These are phyloP conservation scores for Xerophyta viscosa DNA, from an alignment of 106 monocot species.

Conservation along the genomic window DNA sequence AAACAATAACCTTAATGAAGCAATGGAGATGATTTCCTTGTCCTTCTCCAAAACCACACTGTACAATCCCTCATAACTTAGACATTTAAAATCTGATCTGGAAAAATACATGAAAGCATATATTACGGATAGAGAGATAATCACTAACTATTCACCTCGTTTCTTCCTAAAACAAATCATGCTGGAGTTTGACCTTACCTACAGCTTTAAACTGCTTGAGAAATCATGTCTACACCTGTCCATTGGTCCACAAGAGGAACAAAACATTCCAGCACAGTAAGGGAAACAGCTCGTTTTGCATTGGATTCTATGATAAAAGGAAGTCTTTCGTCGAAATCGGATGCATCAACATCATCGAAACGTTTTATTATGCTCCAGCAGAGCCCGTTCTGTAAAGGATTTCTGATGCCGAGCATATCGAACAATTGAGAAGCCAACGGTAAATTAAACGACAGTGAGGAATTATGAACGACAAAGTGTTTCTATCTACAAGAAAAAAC, in stretches of 20 bases:
- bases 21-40: constrained; percentile 44
- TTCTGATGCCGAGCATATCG: constrained; percentile 28
- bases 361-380: constrained; percentile 54
- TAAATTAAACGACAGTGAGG: background rate
- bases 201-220: constrained; percentile 56
- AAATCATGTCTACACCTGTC: constrained; percentile 50
- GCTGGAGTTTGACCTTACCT: constrained; percentile 30
- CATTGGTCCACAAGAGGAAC: constrained; percentile 36
- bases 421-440: constrained; percentile 38
- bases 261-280: constrained; percentile 52
- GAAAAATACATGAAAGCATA: background rate
- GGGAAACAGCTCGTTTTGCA: constrained; percentile 43
- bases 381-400: constrained; percentile 36
- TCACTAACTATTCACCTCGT: too few relatives aligned
- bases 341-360: constrained; percentile 28
- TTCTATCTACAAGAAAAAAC: too few relatives aligned
- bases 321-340: constrained; percentile 7
- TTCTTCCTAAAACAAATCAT: background rate
- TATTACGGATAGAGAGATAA: too few relatives aligned
- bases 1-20: constrained; percentile 34
- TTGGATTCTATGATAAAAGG: constrained; percentile 39
- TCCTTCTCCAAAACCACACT: constrained; percentile 44
- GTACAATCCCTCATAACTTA: constrained; percentile 48
- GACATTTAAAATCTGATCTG: constrained; percentile 51
- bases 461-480: too few relatives aligned